phyloP scores from a whole-genome alignment of 2,329 filamentous ascomycete genomes.

The Cladosporium cucumerinum region DNA sequence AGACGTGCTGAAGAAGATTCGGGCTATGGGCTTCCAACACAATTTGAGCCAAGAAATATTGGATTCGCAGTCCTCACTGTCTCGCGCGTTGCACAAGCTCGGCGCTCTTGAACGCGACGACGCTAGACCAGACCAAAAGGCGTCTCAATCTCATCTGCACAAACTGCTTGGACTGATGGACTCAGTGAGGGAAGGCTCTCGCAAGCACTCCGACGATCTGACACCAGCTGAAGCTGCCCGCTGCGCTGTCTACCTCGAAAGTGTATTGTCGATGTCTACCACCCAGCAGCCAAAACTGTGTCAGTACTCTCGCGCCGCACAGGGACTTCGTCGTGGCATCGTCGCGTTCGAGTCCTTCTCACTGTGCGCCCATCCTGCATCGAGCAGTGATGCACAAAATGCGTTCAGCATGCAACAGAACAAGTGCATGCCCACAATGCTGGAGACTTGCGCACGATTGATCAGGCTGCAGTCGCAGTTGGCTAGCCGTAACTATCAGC shows the following conservation, averaged over 20 bases:
- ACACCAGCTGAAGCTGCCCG: constrained; percentile 74
- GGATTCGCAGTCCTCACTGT: constrained; percentile 55
- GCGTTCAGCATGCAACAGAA: constrained; percentile 5
- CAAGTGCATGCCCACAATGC: constrained; percentile 4
- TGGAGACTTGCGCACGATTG: background rate
- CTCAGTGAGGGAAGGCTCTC: constrained; percentile 61
- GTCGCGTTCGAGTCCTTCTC: constrained; percentile 16
- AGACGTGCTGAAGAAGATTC: constrained; percentile 77
- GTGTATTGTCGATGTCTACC: constrained; percentile 58
- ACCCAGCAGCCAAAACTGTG: constrained; percentile 13
- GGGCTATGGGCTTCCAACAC: constrained; percentile 83
- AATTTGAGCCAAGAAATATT: constrained; percentile 75
- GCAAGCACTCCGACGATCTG: constrained; percentile 79
- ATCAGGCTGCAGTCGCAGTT: constrained; percentile 21
- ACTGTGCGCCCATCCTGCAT: background rate
- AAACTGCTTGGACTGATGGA: constrained; percentile 72
- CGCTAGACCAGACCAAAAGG: constrained; percentile 25
- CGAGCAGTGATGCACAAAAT: background rate
- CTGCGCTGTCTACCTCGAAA: constrained; percentile 82
- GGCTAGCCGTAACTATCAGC: constrained; percentile 19
- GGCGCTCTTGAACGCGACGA: constrained; percentile 22
- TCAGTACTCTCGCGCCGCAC: background rate
- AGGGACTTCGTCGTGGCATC: background rate
- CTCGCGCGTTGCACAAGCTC: constrained; percentile 16
- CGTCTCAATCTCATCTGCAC: constrained; percentile 71